Base-by-base conservation (phyloP, 192 early-diverging fungal species). In the Chytriomyces sp. region DNA sequence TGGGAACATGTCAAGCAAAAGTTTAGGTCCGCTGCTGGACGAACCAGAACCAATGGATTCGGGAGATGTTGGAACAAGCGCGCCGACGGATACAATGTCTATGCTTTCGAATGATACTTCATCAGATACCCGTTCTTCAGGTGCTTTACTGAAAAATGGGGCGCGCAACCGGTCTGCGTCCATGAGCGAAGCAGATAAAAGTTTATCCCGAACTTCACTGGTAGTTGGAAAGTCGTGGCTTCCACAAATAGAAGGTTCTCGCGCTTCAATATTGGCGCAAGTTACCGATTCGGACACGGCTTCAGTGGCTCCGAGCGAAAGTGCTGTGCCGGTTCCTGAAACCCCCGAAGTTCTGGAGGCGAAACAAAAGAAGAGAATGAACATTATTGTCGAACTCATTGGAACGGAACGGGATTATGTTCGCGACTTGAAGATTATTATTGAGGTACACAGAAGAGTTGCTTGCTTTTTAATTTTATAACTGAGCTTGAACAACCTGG, bases 331-430 rank as follows among this genome's bases (percentile, higher is more conserved):
- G 7, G 7, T 71, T 11, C 65, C 75, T 1, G 82, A 69, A 45
- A 48, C 23, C 6, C 24, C 75, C 7, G 67, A 66, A 23, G 49
- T 49, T 9, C 77, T 87, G 79, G 57, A 49, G 0, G 60, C 69
- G 9, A 79, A 80, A 18, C 80, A 82, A 45, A 76, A 77, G 43
- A 78, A 83, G 70, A 60, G 82, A 6, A 77, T 82, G 76, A 81
- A 85, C 7, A 84, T 82, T 5, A 79, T 86, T 35, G 82, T 78
- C 67, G 87, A 89, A 72, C 72, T 89, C 28, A 79, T 89, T 6
- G 70, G 61, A 35, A 89, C 87, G 7, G 87, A 89, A 67, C 47
- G 81, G 23, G 83, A 86, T 65, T 89, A 89, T 73, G 85, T 89
- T 47, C 74, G 85, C 9, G 87, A 89, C 59, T 49, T 89, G 18